Base-by-base conservation (phyloP, 805 yeast species). In the Barnettozyma populi region DNA sequence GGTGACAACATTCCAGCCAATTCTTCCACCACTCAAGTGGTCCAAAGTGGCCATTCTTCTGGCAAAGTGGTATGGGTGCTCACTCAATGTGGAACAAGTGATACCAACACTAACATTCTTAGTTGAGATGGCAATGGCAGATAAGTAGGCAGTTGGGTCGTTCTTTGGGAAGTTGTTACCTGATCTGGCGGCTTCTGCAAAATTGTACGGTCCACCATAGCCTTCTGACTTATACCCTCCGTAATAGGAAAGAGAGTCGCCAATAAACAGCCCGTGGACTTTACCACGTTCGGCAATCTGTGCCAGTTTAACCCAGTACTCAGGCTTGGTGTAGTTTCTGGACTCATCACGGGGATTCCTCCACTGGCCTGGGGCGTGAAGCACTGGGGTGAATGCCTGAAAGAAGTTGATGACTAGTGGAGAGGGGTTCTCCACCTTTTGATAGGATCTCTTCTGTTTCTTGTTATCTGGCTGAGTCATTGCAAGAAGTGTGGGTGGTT, bases 1-100 rank as follows among this genome's bases (percentile, higher is more conserved):
- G 5, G 75, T 68, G 36, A 73, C 78, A 36, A 73, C 67, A 54
- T 73, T 73, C 78, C 78, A 73, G 31, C 77, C 78, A 46, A 74
- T 57, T 55, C 78, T 66, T 16, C 78, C 78, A 21, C 65, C 65
- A 13, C 76, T 69, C 45, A 73, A 65, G 45, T 73, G 75, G 49
- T 73, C 78, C 45, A 73, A 58, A 1, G 78, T 73, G 14, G 76
- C 74, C 48, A 70, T 55, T 50, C 76, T 63, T 59, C 76, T 63
- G 14, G 76, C 72, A 41, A 73, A 65, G 53, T 68, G 74, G 48
- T 70, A 73, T 1, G 78, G 78, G 34, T 67, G 70, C 49, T 73
- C 78, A 49, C 72, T 68, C 36, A 74, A 64, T 2, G 77, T 73
- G 7, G 74, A 68, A 41, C 71, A 70, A 7, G 78, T 73, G 36